Evolutionary conservation across 768 basidiomycete species (phyloP), one percentile per base, ranked within the genome.

Genomic region (Tricholoma sp.): DNA sequence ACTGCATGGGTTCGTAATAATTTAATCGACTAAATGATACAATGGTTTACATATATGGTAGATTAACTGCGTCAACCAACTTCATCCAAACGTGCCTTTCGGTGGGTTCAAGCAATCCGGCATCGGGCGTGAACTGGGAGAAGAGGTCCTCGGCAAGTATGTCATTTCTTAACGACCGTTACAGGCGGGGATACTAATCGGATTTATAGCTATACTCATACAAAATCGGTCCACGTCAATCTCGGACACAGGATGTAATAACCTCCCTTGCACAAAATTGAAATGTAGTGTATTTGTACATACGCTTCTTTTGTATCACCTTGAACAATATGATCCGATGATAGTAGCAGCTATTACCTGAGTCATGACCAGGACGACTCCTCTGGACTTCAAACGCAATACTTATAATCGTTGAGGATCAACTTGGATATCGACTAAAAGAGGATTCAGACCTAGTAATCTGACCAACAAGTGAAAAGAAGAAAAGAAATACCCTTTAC

Each of bases 1-100:
- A 93, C 91, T 4, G 82, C 79, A 3, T 94, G 88, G 87, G 76
- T 53, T 39, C 86, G 57, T 37, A 66, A 62, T n/a, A 1, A 2
- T 50, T 20, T 17, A 32, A 17, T 39, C 18, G 12, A 8, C 41
- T 1, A 8, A 17, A 10, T n/a, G 15, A n/a, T 2, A 9, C 31
- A 11, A 20, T 15, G 31, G n/a, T 39, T 12, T 31, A 55, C 29
- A 41, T 20, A 17, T 59, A 73, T 68, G 62, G 28, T 15, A 53
- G 52, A 28, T 82, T 32, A 83, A 83, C 65, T 78, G 76, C 56
- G 72, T 70, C 47, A 81, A 82, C 63, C 66, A 69, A 57, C 66
- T 85, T 12, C 75, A 86, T 61, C 60, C 76, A 2, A 75, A 77
- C 28, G 33, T 63, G 20, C 52, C 52, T 13, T 53, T 53, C 28